Base-by-base conservation (phyloP, 1,284 basidiomycete genomes). In the Cystobasidium sp. region DNA sequence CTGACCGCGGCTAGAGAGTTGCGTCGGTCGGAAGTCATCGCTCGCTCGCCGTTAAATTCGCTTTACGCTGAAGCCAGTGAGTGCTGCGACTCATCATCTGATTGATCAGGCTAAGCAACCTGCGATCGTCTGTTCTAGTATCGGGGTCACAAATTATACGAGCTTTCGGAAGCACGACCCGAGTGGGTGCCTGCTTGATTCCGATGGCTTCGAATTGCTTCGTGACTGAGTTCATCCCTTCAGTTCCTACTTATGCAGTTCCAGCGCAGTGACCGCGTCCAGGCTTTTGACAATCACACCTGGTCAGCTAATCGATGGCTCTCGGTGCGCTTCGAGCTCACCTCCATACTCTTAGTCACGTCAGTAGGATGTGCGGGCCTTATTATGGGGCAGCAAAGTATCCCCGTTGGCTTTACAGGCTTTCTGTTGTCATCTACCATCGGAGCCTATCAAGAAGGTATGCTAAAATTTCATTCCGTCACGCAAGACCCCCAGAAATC, bases 11-110 rank as follows among this genome's bases (percentile, higher is more conserved):
- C 80, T 0, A 76, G 81, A 56, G 80, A 81, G 55, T 69, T 81
- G 59, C 72, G 80, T 4, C 76, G 81, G 1, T 75, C 81, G 39
- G 92, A 94, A 80, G 93, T 92, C 16, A 89, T 94, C 58, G 93
- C 92, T 7, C 88, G 92, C 46, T 94, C 92, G 0, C 94, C 94
- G 0, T 83, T 97, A 10, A 97, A 95, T 82, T 93, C 92, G 0
- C 90, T 95, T 61, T 97, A 74, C 62, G 51, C 62, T 20, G 61
- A 61, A 61, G 31, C 44, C 31, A 4, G 68, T 70, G 58, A 46
- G 68, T 10, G 9, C 16, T 31, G 18, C 44, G 43, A 16, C 31
- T n/a, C 18, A 47, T 24, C 43, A 9, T 5, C 46, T 63, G 39
- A 20, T 6, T 31, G 12, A 24, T 12, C 10, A 22, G 9, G 6